phyloP scores from a whole-genome alignment of 345 rosid genomes.

The Hibiscus mutabilis region DNA sequence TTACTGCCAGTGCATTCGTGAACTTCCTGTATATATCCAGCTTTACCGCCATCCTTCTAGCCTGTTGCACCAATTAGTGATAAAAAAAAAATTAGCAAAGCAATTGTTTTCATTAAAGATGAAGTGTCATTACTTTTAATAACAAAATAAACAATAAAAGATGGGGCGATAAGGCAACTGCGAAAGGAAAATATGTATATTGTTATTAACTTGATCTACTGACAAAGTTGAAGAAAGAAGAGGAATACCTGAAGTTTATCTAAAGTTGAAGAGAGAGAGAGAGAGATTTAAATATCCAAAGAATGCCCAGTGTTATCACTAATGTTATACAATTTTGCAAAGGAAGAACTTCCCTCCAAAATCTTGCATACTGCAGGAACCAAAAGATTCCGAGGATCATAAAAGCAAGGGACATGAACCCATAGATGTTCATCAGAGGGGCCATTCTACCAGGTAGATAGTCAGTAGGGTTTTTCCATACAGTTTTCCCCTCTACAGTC shows the following conservation, averaged over 20 bases:
- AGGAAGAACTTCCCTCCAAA: constrained; percentile 86
- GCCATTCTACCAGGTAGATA: constrained; percentile 96
- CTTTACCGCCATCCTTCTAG: constrained; percentile 79
- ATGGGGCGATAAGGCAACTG: too few relatives aligned
- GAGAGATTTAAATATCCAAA: constrained; percentile 92
- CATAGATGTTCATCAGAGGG: constrained; percentile 80
- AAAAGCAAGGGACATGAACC: constrained; percentile 84
- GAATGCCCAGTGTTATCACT: constrained; percentile 75
- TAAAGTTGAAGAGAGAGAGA: constrained; percentile 82
- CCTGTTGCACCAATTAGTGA: constrained; percentile 29
- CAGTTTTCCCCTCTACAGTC: constrained; percentile 70
- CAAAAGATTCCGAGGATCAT: constrained; percentile 77
- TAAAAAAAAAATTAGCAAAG: too few relatives aligned
- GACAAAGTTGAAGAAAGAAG: constrained; percentile 3
- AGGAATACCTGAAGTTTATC: constrained; percentile 77
- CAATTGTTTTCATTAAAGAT: too few relatives aligned
- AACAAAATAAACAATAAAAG: too few relatives aligned
- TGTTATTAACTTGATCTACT: too few relatives aligned
- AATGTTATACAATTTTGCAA: constrained; percentile 81
- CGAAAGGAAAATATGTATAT: too few relatives aligned
- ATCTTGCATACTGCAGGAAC: constrained; percentile 90
- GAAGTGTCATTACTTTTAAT: background rate
- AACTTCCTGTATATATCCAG: constrained; percentile 87
- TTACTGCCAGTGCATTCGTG: constrained; percentile 89
- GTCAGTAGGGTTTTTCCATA: constrained; percentile 93